These are phyloP conservation scores for Spinacia oleracea DNA, from an alignment of 179 eudicot species.

Conservation along the genomic window DNA sequence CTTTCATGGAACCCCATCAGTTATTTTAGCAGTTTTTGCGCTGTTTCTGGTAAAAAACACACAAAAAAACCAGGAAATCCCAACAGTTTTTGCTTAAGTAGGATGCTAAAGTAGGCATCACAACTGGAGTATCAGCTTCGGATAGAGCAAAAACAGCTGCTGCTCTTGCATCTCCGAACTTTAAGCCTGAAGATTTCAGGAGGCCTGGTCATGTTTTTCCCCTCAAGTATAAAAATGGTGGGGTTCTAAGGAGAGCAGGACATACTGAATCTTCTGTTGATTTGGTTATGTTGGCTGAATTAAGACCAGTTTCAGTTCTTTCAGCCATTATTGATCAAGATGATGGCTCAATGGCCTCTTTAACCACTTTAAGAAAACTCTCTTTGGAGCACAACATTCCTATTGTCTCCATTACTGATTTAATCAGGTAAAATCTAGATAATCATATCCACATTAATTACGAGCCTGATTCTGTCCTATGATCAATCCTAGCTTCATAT, in stretches of 20 bases:
- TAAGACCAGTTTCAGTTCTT: conserved; percentile 74
- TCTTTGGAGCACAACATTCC: conserved; percentile 65
- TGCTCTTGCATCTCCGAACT: conserved; percentile 63
- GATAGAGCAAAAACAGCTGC: conserved; percentile 83
- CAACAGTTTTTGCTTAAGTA: conserved; percentile 39
- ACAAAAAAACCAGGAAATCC: conserved; percentile 19
- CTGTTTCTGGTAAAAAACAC: conserved; percentile 18
- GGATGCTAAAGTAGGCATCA: conserved; percentile 79
- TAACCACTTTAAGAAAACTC: conserved; percentile 49
- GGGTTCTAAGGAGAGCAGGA: conserved; percentile 84
- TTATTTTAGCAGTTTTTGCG: conserved; percentile 40
- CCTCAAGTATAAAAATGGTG: conserved; percentile 76
- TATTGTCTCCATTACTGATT: conserved; percentile 78
- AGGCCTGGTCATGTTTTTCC: conserved; percentile 98
- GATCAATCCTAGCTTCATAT: conserved; percentile 1
- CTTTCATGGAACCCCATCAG: conserved; percentile 71
- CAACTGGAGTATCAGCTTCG: conserved; percentile 86
- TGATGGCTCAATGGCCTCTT: conserved; percentile 74
- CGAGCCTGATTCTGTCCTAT: too few species aligned
- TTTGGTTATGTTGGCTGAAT: conserved; percentile 71
- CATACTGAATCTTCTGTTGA: conserved; percentile 98
- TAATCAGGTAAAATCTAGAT: conserved; percentile 63
- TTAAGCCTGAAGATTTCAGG: conserved; percentile 71
- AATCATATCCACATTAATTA: not conserved
- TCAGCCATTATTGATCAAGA: conserved; percentile 66